These are phyloP conservation scores for Atalantia buxifolia DNA, from an alignment of 345 rosid species.

Conservation along the genomic window DNA sequence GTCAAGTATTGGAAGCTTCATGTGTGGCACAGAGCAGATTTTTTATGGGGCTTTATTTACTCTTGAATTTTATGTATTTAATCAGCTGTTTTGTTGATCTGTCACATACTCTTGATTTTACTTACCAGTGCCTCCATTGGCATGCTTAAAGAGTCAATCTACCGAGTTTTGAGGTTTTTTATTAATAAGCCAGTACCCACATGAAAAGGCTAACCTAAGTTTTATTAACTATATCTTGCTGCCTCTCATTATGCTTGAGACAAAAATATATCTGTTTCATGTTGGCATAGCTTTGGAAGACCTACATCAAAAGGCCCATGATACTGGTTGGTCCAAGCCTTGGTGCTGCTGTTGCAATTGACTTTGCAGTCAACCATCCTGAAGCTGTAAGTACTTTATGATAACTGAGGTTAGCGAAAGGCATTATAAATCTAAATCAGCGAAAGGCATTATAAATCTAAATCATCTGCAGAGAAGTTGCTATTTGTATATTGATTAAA, in stretches of 20 bases:
- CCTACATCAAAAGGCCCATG: slow-evolving; percentile 74
- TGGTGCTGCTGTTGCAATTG: slow-evolving; percentile 91
- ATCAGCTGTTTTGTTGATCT: background rate
- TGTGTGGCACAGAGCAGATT: background rate
- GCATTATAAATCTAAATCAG: background rate
- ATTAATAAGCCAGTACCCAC: background rate
- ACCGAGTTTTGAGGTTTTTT: background rate
- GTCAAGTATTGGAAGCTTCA: background rate
- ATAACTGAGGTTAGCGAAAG: slow-evolving; percentile 6
- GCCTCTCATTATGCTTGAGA: background rate
- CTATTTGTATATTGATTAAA: background rate
- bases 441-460: background rate
- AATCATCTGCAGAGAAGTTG: background rate
- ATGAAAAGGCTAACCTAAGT: background rate
- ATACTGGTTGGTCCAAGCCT: slow-evolving; percentile 92
- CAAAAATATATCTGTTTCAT: slow-evolving; percentile 8
- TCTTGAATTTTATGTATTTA: background rate
- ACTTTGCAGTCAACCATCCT: slow-evolving; percentile 75
- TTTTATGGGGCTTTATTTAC: background rate
- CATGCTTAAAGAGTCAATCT: background rate
- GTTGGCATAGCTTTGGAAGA: slow-evolving; percentile 68
- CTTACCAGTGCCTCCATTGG: background rate
- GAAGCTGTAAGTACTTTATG: slow-evolving; percentile 59
- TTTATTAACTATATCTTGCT: background rate
- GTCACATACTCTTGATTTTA: background rate